Base-by-base conservation (phyloP, 176 grass and related monocot species). In the Triticum aestivum region DNA sequence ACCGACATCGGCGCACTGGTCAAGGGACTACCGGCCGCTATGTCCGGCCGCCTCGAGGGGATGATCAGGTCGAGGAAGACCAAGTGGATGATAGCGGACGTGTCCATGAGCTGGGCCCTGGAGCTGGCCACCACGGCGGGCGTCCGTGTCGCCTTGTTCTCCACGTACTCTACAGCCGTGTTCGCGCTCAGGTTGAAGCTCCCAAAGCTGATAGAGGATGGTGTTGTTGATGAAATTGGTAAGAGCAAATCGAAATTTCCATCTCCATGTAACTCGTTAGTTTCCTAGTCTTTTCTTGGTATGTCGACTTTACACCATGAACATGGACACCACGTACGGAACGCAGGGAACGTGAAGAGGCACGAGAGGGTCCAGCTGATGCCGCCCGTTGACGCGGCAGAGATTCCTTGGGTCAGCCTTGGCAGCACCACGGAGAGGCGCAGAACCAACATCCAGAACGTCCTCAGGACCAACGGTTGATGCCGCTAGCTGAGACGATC, bases 221-320 rank as follows among this genome's bases (percentile, higher is more conserved):
- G 84, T 5, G 8, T 91, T 24, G 24, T 96, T 49, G 94, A 89
- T 83, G 87, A 75, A 77, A 75, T 58, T 38, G 91, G 93, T 92
- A 87, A 79, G 87, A 65, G 29, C 1, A 11, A 20, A 61, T 49
- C 56, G 11, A 27, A 23, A 12, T 72, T 32, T 58, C 6, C 68
- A 29, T 68, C 41, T 65, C 13, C 26, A 47, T 71, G 23, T 51
- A 35, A 84, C 42, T 8, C 35, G 6, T 37, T 37, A 7, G 35
- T 37, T 37, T 37, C 35, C 35, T 37, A 7, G 35, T 37, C 41
- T 24, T 62, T 65, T 65, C 21, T 41, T 71, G 3, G 20, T 82
- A 15, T 24, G 35, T 82, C 7, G 69, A 11, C 32, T 32, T 3
- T 32, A 3, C 32, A 32, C 32, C 42, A 79, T 75, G 61, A 80